Conservation (phyloP, 495 filamentous ascomycete species). For the Xylaria longipes region DNA sequence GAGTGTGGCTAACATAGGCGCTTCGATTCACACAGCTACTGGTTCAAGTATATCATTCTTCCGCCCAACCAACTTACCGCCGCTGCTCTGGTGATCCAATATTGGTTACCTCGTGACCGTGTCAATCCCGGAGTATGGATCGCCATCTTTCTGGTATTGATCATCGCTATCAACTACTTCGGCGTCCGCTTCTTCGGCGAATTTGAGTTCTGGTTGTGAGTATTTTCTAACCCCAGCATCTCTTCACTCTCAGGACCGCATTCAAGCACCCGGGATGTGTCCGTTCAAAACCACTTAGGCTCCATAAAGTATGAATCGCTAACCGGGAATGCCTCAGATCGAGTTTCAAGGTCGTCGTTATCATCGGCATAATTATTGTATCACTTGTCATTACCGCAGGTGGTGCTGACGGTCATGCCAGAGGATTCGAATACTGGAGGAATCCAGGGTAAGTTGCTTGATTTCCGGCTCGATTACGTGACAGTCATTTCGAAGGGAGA, state of each 20-base stretch:
- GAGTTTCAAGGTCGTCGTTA: constrained; percentile 70
- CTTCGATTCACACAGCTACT: constrained; percentile 58
- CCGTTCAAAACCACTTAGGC: background rate
- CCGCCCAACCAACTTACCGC: constrained; percentile 83
- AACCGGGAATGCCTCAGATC: constrained; percentile 11
- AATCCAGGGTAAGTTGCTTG: constrained; percentile 61
- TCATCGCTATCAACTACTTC: constrained; percentile 68
- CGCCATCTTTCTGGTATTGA: constrained; percentile 67
- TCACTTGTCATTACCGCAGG: constrained; percentile 75
- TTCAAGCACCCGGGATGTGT: background rate
- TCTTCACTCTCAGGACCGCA: background rate
- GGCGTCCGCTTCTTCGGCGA: constrained; percentile 76
- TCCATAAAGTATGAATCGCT: background rate
- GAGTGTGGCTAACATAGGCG: background rate
- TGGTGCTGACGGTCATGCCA: constrained; percentile 74
- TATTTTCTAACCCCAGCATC: background rate
- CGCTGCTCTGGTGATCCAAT: constrained; percentile 71
- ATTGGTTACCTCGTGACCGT: constrained; percentile 65
- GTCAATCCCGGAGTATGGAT: constrained; percentile 81
- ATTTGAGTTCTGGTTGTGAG: constrained; percentile 81
- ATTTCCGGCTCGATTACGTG: constrained; percentile 53
- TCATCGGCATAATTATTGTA: constrained; percentile 69
- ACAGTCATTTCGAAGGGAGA: background rate
- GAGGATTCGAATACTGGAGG: constrained; percentile 83
- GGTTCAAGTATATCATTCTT: constrained; percentile 72